Evolutionary conservation across 2,329 filamentous ascomycete species (phyloP), one percentile per base, ranked within the genome.

Genomic region (Exophiala mesophila): DNA sequence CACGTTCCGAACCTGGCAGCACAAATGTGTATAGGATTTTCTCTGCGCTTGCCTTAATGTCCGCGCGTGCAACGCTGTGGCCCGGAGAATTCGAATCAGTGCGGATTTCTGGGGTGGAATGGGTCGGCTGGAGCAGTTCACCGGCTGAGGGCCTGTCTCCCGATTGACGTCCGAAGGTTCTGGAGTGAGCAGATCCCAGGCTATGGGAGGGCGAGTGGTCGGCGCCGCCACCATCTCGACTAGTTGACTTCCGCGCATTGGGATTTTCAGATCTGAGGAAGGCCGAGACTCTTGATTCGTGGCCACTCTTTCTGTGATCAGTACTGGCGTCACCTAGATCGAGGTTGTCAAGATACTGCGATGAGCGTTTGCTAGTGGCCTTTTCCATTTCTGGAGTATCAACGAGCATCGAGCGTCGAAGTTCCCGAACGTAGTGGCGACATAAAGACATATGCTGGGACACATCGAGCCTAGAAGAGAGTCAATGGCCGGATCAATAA

Each of bases 21-120:
- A 98, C 74, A 61, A 92, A 98, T 1, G 90, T 97, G 68, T 96
- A 98, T n/a, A 98, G 76, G 37, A 98, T 96, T 74, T 95, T 96
- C 69, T 97, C 92, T 0, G 94, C 94, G 3, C 88, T 95, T 7
- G 88, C 85, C 44, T 88, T 80, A 55, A 98, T 88, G 59, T 98
- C 92, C 50, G 88, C 80, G 51, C 92, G 78, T n/a, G 83, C 79
- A 31, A 96, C 88, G 1, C 83, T 85, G 59, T 94, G 85, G 3
- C 80, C 79, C 0, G 88, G 87, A 9, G 88, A 95, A 59, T 82
- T 86, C 9, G 85, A 89, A 58, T 89, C 85, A 23, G 83, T 80
- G 3, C 78, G 80, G 23, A 80, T 76, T 37, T 74, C 72, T 2
- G 78, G 73, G 12, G 74, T 80, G 61, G 75, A 80, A 63, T 76